Evolutionary conservation across 495 filamentous ascomycete genomes (phyloP), one percentile per base, ranked within the genome.

Genomic region (Geopyxis carbonaria): DNA sequence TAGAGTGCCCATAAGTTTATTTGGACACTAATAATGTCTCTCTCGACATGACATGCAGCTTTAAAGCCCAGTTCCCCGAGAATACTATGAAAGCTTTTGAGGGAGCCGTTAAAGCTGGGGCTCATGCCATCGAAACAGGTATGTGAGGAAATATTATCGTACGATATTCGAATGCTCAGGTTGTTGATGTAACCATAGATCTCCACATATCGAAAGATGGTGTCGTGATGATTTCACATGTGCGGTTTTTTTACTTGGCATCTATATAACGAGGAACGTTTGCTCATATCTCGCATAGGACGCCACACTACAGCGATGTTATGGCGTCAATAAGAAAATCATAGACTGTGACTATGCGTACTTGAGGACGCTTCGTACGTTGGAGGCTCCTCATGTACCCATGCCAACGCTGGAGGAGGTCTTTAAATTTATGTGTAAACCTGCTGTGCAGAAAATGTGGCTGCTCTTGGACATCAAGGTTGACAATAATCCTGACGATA

Each of bases 381-480:
- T 77, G 1, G 58, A 66, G 42, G 67, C 69, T 28, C 82, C 83
- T 2, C 69, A 71, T 42, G 67, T 78, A 46, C 63, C 65, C 0
- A 80, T 94, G 69, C 72, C 83, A 1, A 64, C 78, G 1, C 59
- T 95, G 13, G 37, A 54, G n/a, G 87, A 94, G 45, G 59, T 94
- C 28, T 62, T 94, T 2, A 62, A 70, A 30, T 87, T 75, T 41
- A 55, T 95, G 23, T 65, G 68, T 11, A 52, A 67, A 22, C 73
- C 75, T 11, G 68, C 59, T 1, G 38, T 63, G 7, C 72, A 79
- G 46, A 50, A 76, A 28, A 61, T 84, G 3, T 93, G 87, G 86
- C 35, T 86, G 2, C 57, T 95, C 30, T 64, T 95, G 0, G 87
- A 95, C 55, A 80, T 95, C 50, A 95, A 95, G 60, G 75, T 82